Evolutionary conservation across 768 basidiomycete genomes (phyloP).

Genomic region (Lactarius hatsudake): DNA sequence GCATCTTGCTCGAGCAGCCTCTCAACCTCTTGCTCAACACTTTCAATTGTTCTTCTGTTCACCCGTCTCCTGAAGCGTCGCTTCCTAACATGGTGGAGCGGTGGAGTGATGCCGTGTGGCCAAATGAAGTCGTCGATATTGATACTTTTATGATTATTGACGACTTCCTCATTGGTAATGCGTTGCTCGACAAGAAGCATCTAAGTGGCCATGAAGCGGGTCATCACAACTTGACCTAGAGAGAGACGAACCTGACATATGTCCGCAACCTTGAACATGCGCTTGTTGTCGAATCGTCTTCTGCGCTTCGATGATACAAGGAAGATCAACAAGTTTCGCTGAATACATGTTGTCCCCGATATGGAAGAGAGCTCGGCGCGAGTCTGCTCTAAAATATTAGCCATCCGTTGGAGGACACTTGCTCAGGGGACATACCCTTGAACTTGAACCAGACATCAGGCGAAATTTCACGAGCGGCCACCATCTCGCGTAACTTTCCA

Average conservation of each 20-base stretch:
- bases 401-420: background rate
- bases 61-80: slow-evolving; percentile 89
- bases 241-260: slow-evolving; percentile 79
- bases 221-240: slow-evolving; percentile 20
- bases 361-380: slow-evolving; percentile 87
- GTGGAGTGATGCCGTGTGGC: slow-evolving; percentile 95
- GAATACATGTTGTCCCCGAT: slow-evolving; percentile 77
- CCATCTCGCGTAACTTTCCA: slow-evolving; percentile 77
- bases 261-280: slow-evolving; percentile 98
- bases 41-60: slow-evolving; percentile 87
- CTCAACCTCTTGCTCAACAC: slow-evolving; percentile 91
- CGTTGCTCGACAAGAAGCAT: slow-evolving; percentile 89
- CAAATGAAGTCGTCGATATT: slow-evolving; percentile 96
- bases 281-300: slow-evolving; percentile 96
- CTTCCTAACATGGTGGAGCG: slow-evolving; percentile 85
- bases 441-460: slow-evolving; percentile 97
- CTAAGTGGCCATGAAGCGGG: slow-evolving; percentile 40
- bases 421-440: slow-evolving; percentile 58
- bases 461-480: slow-evolving; percentile 69
- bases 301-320: slow-evolving; percentile 90
- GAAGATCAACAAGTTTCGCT: slow-evolving; percentile 93
- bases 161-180: slow-evolving; percentile 64
- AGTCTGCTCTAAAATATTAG: slow-evolving; percentile 51
- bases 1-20: slow-evolving; percentile 79
- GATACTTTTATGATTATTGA: slow-evolving; percentile 63